These are phyloP conservation scores for Blepharisma japonicum DNA, from an alignment of 73 alveolate species.

Conservation along the genomic window DNA sequence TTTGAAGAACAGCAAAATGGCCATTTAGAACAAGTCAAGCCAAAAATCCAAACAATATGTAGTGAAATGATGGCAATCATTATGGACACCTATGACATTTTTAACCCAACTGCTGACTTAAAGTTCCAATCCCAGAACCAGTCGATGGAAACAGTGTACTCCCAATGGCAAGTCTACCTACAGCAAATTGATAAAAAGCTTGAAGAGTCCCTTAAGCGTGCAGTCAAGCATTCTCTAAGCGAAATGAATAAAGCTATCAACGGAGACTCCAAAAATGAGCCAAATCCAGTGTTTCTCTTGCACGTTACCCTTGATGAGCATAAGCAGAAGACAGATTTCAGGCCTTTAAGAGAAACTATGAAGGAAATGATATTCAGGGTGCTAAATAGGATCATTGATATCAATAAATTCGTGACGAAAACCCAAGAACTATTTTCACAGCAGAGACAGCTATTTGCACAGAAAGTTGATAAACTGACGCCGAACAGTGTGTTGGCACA, in stretches of 20 bases:
- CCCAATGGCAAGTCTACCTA: slow-evolving; percentile 57
- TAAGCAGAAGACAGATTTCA: slow-evolving; percentile 37
- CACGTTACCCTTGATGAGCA: slow-evolving; percentile 43
- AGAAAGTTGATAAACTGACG: background rate
- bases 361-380: slow-evolving; percentile 41
- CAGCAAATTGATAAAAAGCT: slow-evolving; percentile 65
- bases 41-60: slow-evolving; percentile 49
- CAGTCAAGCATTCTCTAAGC: slow-evolving; percentile 82
- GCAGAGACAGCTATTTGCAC: background rate
- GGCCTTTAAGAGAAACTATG: slow-evolving; percentile 45
- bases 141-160: slow-evolving; percentile 17
- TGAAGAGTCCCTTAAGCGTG: slow-evolving; percentile 82
- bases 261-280: slow-evolving; percentile 65
- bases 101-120: slow-evolving; percentile 29
- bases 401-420: background rate
- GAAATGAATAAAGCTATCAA: slow-evolving; percentile 76
- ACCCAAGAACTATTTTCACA: background rate
- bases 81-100: slow-evolving; percentile 76
- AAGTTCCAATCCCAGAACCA: slow-evolving; percentile 26
- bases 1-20: slow-evolving; percentile 75
- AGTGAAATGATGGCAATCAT: slow-evolving; percentile 63
- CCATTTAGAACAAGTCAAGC: slow-evolving; percentile 54
- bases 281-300: slow-evolving; percentile 45
- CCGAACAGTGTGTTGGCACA: background rate
- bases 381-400: background rate